A percentile compares a stretch with the other conserved stretches of the same genome.
Conservation (phyloP, 2,329 filamentous ascomycete species). For the Fusarium redolens region DNA sequence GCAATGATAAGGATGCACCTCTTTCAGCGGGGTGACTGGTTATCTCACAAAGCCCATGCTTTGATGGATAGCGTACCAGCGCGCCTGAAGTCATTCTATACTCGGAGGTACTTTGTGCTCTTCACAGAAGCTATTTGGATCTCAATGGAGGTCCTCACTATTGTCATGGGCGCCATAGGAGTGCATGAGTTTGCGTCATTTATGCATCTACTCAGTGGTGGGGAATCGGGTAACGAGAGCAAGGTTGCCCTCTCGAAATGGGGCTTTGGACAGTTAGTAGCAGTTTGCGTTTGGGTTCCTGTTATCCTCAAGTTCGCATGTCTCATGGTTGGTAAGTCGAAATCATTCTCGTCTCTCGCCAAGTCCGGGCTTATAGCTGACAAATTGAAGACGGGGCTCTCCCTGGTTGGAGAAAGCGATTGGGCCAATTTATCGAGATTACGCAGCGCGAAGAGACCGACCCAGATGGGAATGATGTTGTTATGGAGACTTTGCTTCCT, state of each 20-base stretch:
- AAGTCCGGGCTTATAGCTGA: rapidly evolving
- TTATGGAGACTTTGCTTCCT: background rate
- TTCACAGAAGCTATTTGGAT: background rate
- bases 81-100: rapidly evolving
- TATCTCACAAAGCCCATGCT: rapidly evolving
- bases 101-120: rapidly evolving
- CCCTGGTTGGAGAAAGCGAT: background rate
- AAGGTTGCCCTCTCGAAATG: background rate
- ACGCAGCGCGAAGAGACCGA: background rate
- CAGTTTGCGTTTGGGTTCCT: slow-evolving; percentile 5
- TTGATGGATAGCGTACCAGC: rapidly evolving
- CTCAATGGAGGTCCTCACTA: background rate
- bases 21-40: rapidly evolving
- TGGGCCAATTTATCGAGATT: background rate
- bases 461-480: rapidly evolving
- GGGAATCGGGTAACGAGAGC: background rate
- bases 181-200: background rate
- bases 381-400: background rate
- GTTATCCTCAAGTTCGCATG: background rate
- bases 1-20: rapidly evolving
- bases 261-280: slow-evolving; percentile 7
- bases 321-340: background rate
- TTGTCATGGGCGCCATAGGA: background rate
- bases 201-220: background rate
- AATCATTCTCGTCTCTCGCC: rapidly evolving